phyloP scores from a whole-genome alignment of 140 eudicot species.

The Bidens hawaiensis region DNA sequence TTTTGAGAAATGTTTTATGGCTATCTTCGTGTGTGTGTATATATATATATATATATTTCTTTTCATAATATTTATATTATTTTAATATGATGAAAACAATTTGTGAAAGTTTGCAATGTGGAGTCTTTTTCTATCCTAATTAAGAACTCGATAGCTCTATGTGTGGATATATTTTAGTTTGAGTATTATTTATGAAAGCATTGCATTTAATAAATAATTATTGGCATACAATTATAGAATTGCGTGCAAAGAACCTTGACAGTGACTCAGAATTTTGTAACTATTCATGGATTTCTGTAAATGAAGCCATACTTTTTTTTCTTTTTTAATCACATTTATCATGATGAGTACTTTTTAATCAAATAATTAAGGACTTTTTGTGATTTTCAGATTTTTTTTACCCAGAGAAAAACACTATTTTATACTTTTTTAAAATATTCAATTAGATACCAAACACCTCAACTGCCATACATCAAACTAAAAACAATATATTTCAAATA shows the following conservation, averaged over 20 bases:
- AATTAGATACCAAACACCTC: no score
- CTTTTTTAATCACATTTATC: neutral
- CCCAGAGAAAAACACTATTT: no score
- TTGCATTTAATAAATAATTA: slow-evolving; percentile 1
- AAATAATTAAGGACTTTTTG: neutral
- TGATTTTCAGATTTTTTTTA: no score
- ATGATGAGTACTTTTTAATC: slow-evolving; percentile 2
- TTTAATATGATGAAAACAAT: neutral
- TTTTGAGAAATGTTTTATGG: neutral
- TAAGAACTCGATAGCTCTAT: slow-evolving; percentile 25
- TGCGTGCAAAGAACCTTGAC: slow-evolving; percentile 17
- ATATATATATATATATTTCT: neutral
- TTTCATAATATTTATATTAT: neutral
- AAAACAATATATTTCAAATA: no score
- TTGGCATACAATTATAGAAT: slow-evolving; percentile 10
- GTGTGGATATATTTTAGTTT: slow-evolving; percentile 26
- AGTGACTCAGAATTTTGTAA: slow-evolving; percentile 11
- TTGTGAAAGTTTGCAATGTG: slow-evolving; percentile 20
- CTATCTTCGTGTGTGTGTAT: no score
- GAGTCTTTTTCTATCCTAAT: slow-evolving; percentile 27
- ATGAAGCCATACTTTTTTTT: neutral
- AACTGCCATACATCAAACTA: no score
- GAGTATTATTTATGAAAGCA: neutral
- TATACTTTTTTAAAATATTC: no score
- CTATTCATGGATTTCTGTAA: neutral